These are phyloP conservation scores for Musa schizocarpa DNA, from an alignment of 176 grass and related monocot genomes.

Conservation along the genomic window DNA sequence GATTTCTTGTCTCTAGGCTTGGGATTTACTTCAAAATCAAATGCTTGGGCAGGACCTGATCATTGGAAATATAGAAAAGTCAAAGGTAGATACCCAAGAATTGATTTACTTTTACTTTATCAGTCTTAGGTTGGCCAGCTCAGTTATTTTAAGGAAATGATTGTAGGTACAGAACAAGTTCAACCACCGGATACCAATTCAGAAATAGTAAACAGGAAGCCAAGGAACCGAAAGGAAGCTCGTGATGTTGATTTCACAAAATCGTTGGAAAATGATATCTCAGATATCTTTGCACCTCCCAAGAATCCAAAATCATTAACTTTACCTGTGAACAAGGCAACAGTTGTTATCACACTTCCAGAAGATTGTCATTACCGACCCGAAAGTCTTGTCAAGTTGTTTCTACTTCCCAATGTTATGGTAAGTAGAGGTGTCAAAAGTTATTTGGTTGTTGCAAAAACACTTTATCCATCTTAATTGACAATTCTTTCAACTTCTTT, in stretches of 20 bases:
- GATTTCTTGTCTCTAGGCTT: conserved; percentile 68
- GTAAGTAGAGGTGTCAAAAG: conserved; percentile 35
- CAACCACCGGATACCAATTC: conserved; percentile 31
- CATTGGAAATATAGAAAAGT: conserved; percentile 92
- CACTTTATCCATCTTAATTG: conserved; percentile 15
- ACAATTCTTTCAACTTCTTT: conserved; percentile 26
- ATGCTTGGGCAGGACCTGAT: conserved; percentile 98
- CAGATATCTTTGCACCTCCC: conserved; percentile 54
- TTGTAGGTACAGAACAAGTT: conserved; percentile 39
- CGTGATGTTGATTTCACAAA: conserved; percentile 74
- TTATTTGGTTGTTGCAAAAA: conserved; percentile 1
- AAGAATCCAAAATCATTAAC: conserved; percentile 68
- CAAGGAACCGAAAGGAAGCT: conserved; percentile 50
- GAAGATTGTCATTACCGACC: conserved; percentile 90
- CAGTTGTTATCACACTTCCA: conserved; percentile 66
- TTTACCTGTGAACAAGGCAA: conserved; percentile 41
- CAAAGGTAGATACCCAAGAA: conserved; percentile 44
- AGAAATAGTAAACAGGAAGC: conserved; percentile 42
- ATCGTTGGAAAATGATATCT: conserved; percentile 48
- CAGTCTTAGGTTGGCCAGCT: conserved; percentile 6
- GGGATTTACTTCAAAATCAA: conserved; percentile 66
- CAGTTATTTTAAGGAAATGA: conserved; percentile 13
- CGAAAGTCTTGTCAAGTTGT: conserved; percentile 89
- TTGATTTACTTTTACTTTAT: conserved; percentile 1
- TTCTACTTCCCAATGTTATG: conserved; percentile 70